A percentile compares a stretch with the other conserved stretches of the same genome.
These are phyloP conservation scores for Geotrichum australiense DNA, from an alignment of 1,139 yeast genomes.

Conservation along the genomic window DNA sequence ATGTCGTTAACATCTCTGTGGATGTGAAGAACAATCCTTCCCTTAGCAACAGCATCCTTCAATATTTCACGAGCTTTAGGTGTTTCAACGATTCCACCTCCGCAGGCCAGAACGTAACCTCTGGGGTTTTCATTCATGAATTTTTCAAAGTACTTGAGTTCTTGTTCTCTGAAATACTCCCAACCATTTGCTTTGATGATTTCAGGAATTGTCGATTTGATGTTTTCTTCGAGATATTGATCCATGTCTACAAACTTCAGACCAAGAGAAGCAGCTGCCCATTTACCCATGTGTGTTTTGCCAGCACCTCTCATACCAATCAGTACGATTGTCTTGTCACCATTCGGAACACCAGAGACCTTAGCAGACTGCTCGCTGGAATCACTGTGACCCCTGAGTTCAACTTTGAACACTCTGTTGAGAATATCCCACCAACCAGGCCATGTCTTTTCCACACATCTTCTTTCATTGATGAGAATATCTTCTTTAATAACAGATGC, in stretches of 20 bases:
- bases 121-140: conserved; percentile 43
- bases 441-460: conserved; percentile 97
- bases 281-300: conserved; percentile 75
- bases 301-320: conserved; percentile 99
- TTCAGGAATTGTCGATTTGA: conserved; percentile 54
- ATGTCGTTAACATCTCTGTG: conserved; percentile 85
- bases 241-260: conserved; percentile 77
- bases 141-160: conserved; percentile 52
- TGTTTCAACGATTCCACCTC: conserved; percentile 93
- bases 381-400: conserved; percentile 50
- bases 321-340: conserved; percentile 58
- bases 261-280: conserved; percentile 70
- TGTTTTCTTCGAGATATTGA: conserved; percentile 52
- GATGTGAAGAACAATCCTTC: conserved; percentile 78
- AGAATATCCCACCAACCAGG: conserved; percentile 99
- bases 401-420: conserved; percentile 57
- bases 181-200: conserved; percentile 69
- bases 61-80: conserved; percentile 58
- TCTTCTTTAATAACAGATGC: conserved; percentile 47
- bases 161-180: conserved; percentile 74
- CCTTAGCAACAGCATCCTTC: conserved; percentile 46
- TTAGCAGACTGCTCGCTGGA: conserved; percentile 2
- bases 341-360: conserved; percentile 30
- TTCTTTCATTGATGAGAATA: conserved; percentile 74
- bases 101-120: conserved; percentile 79